Evolutionary conservation across 768 basidiomycete species (phyloP), one percentile per base, ranked within the genome.

Genomic region (Strobilomyces dryophilus): DNA sequence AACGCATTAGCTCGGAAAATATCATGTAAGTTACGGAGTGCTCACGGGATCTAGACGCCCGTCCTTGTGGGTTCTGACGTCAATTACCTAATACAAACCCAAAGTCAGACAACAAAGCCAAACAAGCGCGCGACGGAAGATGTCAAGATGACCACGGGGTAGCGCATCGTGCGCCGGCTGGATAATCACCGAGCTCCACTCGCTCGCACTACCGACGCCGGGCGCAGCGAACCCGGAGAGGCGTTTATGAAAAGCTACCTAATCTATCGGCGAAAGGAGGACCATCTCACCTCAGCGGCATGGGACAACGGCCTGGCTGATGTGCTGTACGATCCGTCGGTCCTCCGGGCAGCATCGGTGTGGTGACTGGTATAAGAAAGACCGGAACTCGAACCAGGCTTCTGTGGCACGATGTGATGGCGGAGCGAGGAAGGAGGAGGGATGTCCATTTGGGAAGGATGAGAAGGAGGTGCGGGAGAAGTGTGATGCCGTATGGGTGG

Each of bases 311-410:
- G 70, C 47, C 57, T 66, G 2, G 56, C 54, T 37, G 66, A 61
- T n/a, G 51, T 40, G 24, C 20, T 18, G 35, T 53, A 42, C 18
- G 66, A 67, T 54, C 47, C 48, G 51, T 59, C 26, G 20, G 63
- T 67, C 51, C 57, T 61, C 27, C 59, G 64, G 53, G 66, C 57
- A 15, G 55, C 56, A 70, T 70, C 66, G 51, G 66, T 57, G 42
- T 59, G 54, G 45, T 56, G 63, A 31, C 54, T 60, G 11, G 27
- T 59, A 15, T 60, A 64, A 53, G 63, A 57, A 45, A 52, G 55
- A 18, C 52, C 58, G 14, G 68, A 61, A 41, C 57, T 68, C 26
- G 66, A 70, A 51, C 54, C 35, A 35, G 68, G 57, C 48, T 66
- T 67, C 56, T 66, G 60, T 37, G 54, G 51, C 53, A 45, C 49